phyloP scores from a whole-genome alignment of 2,329 filamentous ascomycete species.

The Colletotrichum sojae region DNA sequence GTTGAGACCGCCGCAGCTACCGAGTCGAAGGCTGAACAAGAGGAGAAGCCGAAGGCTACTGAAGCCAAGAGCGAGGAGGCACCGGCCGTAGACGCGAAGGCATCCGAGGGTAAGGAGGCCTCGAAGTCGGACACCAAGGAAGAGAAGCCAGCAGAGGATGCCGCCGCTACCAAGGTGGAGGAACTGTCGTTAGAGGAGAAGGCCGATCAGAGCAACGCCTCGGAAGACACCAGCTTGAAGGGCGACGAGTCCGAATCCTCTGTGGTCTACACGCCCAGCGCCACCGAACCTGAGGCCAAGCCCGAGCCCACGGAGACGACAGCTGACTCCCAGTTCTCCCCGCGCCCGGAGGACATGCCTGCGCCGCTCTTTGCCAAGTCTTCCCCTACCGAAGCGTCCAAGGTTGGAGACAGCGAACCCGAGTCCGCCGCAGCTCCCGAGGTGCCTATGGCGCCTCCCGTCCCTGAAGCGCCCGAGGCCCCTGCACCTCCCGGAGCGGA shows the following conservation, averaged over 20 bases:
- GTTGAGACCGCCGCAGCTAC: conserved; percentile 38
- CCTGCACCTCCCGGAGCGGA: conserved; percentile 18
- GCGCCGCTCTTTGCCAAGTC: conserved; percentile 73
- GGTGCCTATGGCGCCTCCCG: conserved; percentile 8
- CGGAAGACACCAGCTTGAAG: conserved; percentile 39
- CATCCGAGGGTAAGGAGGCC: background rate
- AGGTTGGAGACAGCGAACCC: conserved; percentile 4
- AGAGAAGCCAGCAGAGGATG: conserved; percentile 20
- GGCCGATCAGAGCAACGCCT: conserved; percentile 5
- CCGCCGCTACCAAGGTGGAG: conserved; percentile 28
- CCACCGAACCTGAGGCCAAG: conserved; percentile 32
- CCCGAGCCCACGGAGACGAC: conserved; percentile 24
- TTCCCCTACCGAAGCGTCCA: conserved; percentile 10
- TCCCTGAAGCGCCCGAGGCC: conserved; percentile 31
- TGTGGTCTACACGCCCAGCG: conserved; percentile 44
- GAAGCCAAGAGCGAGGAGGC: conserved; percentile 28
- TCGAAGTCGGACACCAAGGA: background rate
- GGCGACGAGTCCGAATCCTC: conserved; percentile 47
- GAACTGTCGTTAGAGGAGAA: conserved; percentile 36
- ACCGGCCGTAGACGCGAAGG: conserved; percentile 12
- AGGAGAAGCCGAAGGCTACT: conserved; percentile 26
- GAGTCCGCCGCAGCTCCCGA: conserved; percentile 44
- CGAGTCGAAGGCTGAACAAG: conserved; percentile 29
- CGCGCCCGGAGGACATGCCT: conserved; percentile 77
- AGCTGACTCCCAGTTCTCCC: conserved; percentile 53